Evolutionary conservation across 495 filamentous ascomycete genomes (phyloP), one percentile per base, ranked within the genome.

Genomic region (Astrocystis sublimbata): DNA sequence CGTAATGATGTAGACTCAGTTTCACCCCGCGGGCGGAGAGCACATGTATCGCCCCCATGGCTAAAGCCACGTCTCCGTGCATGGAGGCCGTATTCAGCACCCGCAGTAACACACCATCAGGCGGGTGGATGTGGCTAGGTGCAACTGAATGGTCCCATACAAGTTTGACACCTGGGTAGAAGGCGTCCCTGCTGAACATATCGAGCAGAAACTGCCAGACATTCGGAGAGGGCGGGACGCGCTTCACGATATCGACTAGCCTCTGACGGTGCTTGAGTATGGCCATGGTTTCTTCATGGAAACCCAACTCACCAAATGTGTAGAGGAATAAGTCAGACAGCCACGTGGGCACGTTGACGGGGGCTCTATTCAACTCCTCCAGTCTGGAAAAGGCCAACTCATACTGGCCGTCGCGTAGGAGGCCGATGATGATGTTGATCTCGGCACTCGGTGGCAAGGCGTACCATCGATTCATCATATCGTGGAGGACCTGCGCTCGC

Each of bases 361-460:
- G 80, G 38, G 85, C 78, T 40, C 74, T 75, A 45, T 85, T 76
- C 82, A 96, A 86, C 28, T 81, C 71, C 17, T 89, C 86, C 43
- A 96, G 69, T 61, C 86, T 84, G 30, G 92, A 86, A 49, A 96
- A 71, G 2, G 91, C 93, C 67, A 90, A 75, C 72, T 98, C 94
- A 55, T 89, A 85, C 64, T 93, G 88, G 10, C 86, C 83, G 65
- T 96, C 92, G 50, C 90, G 81, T 36, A 97, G 75, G 28, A 94
- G 72, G 0, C 92, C 92, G 33, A 88, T 76, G 4, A 88, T 83
- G 35, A 96, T 81, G 70, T 84, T 83, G 68, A 87, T 81, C 76
- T 81, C 86, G 15, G 86, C 91, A 21, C 85, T 79, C 8, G 79
- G 78, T 6, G 81, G 86, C 24, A 96, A 71, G 2, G 77, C 75